Conservation (phyloP, 1,284 basidiomycete genomes). For the Fistulinella cinereoalba region DNA sequence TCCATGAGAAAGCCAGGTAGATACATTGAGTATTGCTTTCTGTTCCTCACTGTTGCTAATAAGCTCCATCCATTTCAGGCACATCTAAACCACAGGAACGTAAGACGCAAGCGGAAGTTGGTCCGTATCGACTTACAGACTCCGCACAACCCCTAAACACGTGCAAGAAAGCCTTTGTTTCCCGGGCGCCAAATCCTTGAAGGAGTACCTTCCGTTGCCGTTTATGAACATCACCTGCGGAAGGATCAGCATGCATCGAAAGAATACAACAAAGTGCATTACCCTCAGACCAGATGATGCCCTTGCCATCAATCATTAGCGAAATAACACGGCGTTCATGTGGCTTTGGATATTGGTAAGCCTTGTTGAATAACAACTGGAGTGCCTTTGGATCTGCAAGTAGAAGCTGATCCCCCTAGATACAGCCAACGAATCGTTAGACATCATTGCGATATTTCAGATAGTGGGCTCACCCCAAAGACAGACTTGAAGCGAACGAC, state of each 20-base stretch:
- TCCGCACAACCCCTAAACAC: slow-evolving; percentile 33
- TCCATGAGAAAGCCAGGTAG: slow-evolving; percentile 39
- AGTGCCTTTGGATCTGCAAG: slow-evolving; percentile 42
- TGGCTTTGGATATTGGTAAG: slow-evolving; percentile 40
- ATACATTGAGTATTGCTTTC: slow-evolving; percentile 41
- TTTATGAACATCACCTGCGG: slow-evolving; percentile 43
- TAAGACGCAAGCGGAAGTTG: not conserved
- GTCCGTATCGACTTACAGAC: slow-evolving; percentile 14
- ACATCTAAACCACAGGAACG: slow-evolving; percentile 36
- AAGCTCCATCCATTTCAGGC: slow-evolving; percentile 44
- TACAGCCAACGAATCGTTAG: not conserved
- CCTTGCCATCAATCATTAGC: slow-evolving; percentile 35
- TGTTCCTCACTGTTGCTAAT: slow-evolving; percentile 29
- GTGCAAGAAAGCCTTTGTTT: slow-evolving; percentile 37
- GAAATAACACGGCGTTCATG: slow-evolving; percentile 32
- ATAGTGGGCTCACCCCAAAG: slow-evolving; percentile 19
- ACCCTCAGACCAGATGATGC: slow-evolving; percentile 44
- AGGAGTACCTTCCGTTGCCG: slow-evolving; percentile 44
- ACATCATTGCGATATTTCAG: not conserved
- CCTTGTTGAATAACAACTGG: slow-evolving; percentile 40
- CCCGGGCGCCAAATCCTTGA: slow-evolving; percentile 42
- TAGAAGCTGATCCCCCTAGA: slow-evolving; percentile 14
- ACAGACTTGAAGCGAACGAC: slow-evolving; percentile 29
- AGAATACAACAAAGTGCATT: not conserved
- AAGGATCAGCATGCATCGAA: not conserved